phyloP scores from a whole-genome alignment of 2,329 filamentous ascomycete species.

The Colletotrichum euphorbiae region DNA sequence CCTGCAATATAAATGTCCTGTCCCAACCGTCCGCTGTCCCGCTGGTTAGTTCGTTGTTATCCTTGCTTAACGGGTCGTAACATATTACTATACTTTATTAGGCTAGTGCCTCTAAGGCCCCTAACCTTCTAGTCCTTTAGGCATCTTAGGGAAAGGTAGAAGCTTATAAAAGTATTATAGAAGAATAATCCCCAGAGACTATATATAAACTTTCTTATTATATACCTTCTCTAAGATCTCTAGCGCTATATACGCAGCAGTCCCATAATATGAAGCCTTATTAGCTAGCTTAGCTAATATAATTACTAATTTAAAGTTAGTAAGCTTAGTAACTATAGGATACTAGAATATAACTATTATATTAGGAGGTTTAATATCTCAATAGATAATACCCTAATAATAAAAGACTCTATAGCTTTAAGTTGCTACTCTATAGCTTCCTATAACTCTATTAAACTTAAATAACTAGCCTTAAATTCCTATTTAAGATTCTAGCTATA shows the following conservation, averaged over 20 bases:
- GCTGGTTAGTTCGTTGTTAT: too few species aligned
- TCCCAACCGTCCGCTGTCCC: too few species aligned
- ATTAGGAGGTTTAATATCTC: slow-evolving; percentile 3
- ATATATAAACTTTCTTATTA: not conserved
- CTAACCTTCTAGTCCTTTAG: not conserved
- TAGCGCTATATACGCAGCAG: not conserved
- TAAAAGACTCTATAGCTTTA: not conserved
- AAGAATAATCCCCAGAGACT: not conserved
- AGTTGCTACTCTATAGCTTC: not conserved
- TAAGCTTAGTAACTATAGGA: not conserved
- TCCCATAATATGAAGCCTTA: not conserved
- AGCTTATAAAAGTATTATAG: not conserved
- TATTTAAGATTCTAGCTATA: not conserved
- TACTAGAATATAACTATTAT: not conserved
- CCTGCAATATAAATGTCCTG: too few species aligned
- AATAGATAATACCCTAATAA: not conserved
- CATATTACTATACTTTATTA: not conserved
- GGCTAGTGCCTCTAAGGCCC: not conserved
- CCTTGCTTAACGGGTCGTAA: too few species aligned
- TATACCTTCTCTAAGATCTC: not conserved
- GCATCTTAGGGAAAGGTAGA: not conserved
- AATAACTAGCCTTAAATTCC: not conserved
- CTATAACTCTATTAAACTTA: not conserved
- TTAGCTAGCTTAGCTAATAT: not conserved
- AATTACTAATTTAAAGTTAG: not conserved